Evolutionary conservation across 345 rosid species (phyloP), one percentile per base, ranked within the genome.

Genomic region (Eucalyptus viminalis): DNA sequence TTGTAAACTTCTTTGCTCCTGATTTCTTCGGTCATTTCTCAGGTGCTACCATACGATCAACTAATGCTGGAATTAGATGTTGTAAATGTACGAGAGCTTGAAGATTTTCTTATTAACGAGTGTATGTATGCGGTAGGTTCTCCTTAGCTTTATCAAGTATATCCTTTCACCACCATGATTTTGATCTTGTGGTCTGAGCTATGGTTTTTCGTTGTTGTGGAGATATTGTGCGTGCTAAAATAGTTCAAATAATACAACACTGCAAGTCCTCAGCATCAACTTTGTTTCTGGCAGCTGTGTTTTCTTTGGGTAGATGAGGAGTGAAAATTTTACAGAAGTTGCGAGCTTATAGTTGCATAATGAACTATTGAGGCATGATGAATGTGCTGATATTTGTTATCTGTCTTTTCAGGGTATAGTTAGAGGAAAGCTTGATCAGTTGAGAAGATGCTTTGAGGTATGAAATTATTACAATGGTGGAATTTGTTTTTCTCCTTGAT

Each of bases 51-150:
- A 49, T 98, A 98, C 93, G 95, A 96, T 93, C 93, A 93, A 86
- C 95, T 98, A 81, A 97, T 97, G 99, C 96, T 88, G 91, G 99
- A 95, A 92, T 92, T 98, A 89, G 99, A 97, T 91, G 95, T 98
- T 87, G 87, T 94, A 86, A 98, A 98, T 96, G 98, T 97, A 17
- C 98, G 99, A 89, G 97, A 98, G 90, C 99, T 98, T 89, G 99
- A 98, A 91, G 99, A 98, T 94, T 98, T 98, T 94, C 99, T 98
- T 67, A 98, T 97, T 89, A 97, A 98, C 81, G 99, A 96, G 90
- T 97, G 99, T 93, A 97, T 98, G 99, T 97, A 97, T 88, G 95
- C 92, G 93, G 99, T 97, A 93, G 60, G 99, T 94, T 14, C 72
- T 87, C 49, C n/a, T 86, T 24, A 43, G 47, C 47, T 37, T 40